phyloP scores from a whole-genome alignment of 164 flowering plant genomes.

The Magnolia kwangsiensis region DNA sequence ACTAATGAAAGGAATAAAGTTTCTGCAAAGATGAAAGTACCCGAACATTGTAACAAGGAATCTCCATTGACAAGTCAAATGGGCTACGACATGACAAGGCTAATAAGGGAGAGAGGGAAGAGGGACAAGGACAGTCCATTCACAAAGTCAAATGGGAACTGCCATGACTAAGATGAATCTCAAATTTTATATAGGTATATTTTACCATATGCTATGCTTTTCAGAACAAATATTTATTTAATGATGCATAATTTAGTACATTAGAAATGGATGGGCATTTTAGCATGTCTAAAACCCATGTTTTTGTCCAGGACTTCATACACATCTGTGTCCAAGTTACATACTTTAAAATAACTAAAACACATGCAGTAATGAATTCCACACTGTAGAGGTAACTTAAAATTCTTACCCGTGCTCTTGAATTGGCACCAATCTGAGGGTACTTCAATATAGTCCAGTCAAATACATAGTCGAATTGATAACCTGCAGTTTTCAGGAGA shows the following conservation, averaged over 20 bases:
- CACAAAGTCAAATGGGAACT: background rate
- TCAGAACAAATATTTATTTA: background rate
- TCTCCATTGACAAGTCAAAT: background rate
- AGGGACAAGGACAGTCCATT: background rate
- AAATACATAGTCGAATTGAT: constrained; percentile 55
- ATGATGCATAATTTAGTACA: background rate
- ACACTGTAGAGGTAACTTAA: background rate
- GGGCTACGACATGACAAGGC: background rate
- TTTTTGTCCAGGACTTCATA: background rate
- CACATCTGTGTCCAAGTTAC: background rate
- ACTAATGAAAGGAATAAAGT: background rate
- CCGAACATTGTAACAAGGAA: background rate
- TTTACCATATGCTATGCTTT: background rate
- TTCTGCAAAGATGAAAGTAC: background rate
- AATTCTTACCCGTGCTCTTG: constrained; percentile 37
- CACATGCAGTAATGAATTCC: background rate
- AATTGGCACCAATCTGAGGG: constrained; percentile 43
- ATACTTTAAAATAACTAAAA: background rate
- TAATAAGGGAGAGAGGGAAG: background rate
- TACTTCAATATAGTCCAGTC: constrained; percentile 58
- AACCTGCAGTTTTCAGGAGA: constrained; percentile 26
- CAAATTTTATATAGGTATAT: background rate
- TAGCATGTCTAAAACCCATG: background rate
- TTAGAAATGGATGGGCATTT: background rate
- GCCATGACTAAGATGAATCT: background rate